These are phyloP conservation scores for Myxozyma neotropica DNA, from an alignment of 805 yeast genomes.

Conservation along the genomic window DNA sequence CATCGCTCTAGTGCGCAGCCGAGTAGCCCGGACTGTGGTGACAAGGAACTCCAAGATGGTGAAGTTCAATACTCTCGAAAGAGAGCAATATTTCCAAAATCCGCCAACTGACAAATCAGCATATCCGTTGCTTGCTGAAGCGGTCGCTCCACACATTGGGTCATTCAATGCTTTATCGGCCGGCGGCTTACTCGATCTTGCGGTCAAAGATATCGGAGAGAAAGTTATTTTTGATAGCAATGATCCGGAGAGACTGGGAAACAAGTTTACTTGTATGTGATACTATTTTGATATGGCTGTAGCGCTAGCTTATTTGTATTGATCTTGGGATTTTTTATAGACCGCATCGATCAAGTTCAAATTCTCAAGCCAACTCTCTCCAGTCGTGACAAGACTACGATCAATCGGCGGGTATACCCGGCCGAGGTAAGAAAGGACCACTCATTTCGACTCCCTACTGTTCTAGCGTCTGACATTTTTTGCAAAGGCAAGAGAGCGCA, in stretches of 20 bases:
- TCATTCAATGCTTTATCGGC: conserved; percentile 94
- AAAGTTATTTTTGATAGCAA: conserved; percentile 82
- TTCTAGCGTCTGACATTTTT: background rate
- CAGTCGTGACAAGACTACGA: conserved; percentile 67
- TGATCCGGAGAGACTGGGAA: conserved; percentile 72
- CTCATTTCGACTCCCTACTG: background rate
- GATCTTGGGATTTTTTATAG: conserved; percentile 32
- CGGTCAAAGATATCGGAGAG: conserved; percentile 84
- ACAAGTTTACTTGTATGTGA: conserved; percentile 58
- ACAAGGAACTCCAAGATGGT: conserved; percentile 18
- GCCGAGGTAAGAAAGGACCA: conserved; percentile 50
- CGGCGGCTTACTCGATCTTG: conserved; percentile 84
- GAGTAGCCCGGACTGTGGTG: background rate
- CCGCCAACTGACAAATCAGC: conserved; percentile 88
- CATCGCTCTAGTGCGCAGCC: no score
- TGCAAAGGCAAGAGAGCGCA: conserved; percentile 78
- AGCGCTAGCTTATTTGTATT: background rate
- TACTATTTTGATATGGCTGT: background rate
- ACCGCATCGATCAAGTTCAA: conserved; percentile 88
- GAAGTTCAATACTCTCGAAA: conserved; percentile 78
- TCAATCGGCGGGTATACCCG: conserved; percentile 79
- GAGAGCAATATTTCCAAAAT: conserved; percentile 79
- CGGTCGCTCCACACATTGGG: conserved; percentile 93
- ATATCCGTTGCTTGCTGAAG: conserved; percentile 80
- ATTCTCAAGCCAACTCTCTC: conserved; percentile 84